Evolutionary conservation across 805 yeast species (phyloP), one percentile per base, ranked within the genome.

Genomic region (Kodamaea kakaduensis): DNA sequence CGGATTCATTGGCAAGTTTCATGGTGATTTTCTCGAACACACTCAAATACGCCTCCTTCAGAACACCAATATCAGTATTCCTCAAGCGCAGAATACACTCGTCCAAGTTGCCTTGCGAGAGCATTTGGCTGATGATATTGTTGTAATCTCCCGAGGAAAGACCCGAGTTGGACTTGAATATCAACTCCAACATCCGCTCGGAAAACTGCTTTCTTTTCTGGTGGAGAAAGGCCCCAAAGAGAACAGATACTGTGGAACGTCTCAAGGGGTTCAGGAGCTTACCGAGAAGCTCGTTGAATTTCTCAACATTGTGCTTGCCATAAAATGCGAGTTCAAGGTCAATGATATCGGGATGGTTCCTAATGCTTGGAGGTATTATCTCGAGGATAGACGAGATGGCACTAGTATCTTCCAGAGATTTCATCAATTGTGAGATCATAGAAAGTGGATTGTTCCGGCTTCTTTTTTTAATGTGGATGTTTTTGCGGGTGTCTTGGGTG

Each of bases 171-270:
- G 64, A 48, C 9, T 51, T 47, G 35, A 58, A 46, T 7, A 67
- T 60, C 6, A 55, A 43, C 38, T 49, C 53, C 13, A 59, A 45
- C 17, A 63, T 43, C 34, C 45, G 51, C 25, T 59, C 59, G 0
- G 67, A 54, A 4, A 56, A 61, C 2, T 36, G 42, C 21, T 52
- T 59, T 28, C 54, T 51, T 27, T 52, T 49, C 34, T 52, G 58
- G 9, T 25, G 17, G 23, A 60, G 37, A 31, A 64, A 63, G 5
- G 57, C 46, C 13, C 47, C 42, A 31, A 65, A 57, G 19, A 67
- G 45, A 41, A 54, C 55, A 4, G 66, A 53, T 5, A 65, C 42
- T 2, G 66, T 52, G 46, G 52, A 54, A 16, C 68, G 42, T 18
- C 47, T 43, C n/a, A 64, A 41, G 6, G 67, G 68, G 4, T 61